Conservation (phyloP, 2,329 filamentous ascomycete species). For the Trichoderma brevicompactum region DNA sequence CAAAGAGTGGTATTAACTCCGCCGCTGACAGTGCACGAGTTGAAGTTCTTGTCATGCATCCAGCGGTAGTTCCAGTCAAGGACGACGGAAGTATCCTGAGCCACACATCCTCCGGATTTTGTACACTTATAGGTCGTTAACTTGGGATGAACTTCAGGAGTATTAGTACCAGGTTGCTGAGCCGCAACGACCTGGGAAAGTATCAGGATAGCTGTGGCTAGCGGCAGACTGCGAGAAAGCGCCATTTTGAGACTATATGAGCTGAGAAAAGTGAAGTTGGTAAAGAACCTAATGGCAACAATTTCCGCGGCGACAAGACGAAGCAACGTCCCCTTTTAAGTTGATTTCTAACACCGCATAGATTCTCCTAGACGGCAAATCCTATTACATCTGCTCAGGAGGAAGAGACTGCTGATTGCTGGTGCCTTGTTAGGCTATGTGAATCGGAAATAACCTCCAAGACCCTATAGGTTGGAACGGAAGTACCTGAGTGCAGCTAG, state of each 20-base stretch:
- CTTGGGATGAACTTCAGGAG: conserved; percentile 54
- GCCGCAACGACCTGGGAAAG: conserved; percentile 33
- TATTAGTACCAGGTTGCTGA: conserved; percentile 45
- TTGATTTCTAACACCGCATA: not conserved
- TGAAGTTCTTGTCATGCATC: conserved; percentile 48
- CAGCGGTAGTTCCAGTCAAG: conserved; percentile 53
- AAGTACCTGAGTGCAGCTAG: not conserved
- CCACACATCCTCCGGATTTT: conserved; percentile 52
- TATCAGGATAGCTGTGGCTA: not conserved
- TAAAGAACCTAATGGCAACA: not conserved
- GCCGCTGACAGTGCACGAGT: conserved; percentile 43
- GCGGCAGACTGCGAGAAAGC: not conserved
- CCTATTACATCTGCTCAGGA: not conserved
- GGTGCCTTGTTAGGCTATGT: conserved; percentile 1
- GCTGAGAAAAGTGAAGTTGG: not conserved
- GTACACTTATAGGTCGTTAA: conserved; percentile 59
- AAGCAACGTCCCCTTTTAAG: not conserved
- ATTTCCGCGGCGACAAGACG: not conserved
- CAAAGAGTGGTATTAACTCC: conserved; percentile 50
- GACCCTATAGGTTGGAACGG: conserved; percentile 13
- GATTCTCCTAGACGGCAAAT: not conserved
- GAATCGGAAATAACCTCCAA: conserved; percentile 1
- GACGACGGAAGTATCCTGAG: conserved; percentile 53
- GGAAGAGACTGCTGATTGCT: not conserved
- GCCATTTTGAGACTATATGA: conserved; percentile 11